These are phyloP conservation scores for Hymenoscyphus repandus DNA, from an alignment of 2,329 filamentous ascomycete species.

Conservation along the genomic window DNA sequence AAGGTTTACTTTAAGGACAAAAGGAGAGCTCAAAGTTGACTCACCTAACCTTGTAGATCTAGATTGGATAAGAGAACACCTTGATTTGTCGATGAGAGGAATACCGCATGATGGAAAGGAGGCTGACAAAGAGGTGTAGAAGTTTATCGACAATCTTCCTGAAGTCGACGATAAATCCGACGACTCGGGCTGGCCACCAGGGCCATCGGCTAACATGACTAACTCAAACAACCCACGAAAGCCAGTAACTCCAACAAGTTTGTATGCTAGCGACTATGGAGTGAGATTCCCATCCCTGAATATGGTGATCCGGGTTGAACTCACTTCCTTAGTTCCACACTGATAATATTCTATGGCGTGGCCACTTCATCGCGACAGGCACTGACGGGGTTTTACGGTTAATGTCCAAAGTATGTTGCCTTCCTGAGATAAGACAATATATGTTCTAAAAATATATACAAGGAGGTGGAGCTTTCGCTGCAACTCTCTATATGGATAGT, in stretches of 20 bases:
- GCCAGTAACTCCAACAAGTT: slow-evolving; percentile 54
- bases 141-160: slow-evolving; percentile 62
- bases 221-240: slow-evolving; percentile 32
- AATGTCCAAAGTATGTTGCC: too few species aligned
- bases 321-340: too few species aligned
- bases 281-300: background rate
- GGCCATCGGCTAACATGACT: slow-evolving; percentile 39
- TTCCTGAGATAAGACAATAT: too few species aligned
- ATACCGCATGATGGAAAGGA: slow-evolving; percentile 32
- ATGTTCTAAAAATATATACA: too few species aligned
- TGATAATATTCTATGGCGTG: too few species aligned
- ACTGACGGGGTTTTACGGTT: too few species aligned
- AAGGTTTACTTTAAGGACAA: slow-evolving; percentile 36
- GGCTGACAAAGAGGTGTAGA: slow-evolving; percentile 43
- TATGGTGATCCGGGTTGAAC: too few species aligned
- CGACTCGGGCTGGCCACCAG: slow-evolving; percentile 56
- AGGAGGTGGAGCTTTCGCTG: too few species aligned
- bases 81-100: too few species aligned
- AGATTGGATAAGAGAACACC: too few species aligned
- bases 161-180: slow-evolving; percentile 58
- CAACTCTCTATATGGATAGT: too few species aligned
- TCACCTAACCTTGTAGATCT: slow-evolving; percentile 55
- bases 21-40: slow-evolving; percentile 38
- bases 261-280: slow-evolving; percentile 68
- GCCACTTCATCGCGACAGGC: too few species aligned